These are phyloP conservation scores for Bondarzewia mesenterica DNA, from an alignment of 1,284 basidiomycete genomes.

Conservation along the genomic window DNA sequence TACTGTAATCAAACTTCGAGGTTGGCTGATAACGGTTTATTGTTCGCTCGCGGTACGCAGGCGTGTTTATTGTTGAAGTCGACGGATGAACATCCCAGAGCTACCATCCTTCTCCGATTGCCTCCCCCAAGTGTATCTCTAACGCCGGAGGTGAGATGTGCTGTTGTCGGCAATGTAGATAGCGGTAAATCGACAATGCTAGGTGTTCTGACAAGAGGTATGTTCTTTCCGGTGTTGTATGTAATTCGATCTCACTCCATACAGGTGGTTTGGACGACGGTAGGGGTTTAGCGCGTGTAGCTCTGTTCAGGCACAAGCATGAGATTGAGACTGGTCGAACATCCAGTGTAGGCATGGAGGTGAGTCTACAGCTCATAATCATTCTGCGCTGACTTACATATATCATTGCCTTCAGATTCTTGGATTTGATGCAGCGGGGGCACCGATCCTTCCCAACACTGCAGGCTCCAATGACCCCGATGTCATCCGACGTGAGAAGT, in stretches of 20 bases:
- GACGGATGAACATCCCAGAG: constrained; percentile 39
- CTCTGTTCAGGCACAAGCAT: constrained; percentile 94
- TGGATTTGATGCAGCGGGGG: constrained; percentile 70
- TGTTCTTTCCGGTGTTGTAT: constrained; percentile 6
- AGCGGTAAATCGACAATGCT: constrained; percentile 93
- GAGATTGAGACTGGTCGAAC: constrained; percentile 95
- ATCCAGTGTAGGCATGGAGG: constrained; percentile 94
- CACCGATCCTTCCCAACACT: constrained; percentile 66
- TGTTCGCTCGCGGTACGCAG: constrained; percentile 23
- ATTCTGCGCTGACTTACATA: background rate
- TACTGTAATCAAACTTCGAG: background rate
- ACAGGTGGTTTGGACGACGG: constrained; percentile 89
- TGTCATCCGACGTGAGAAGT: constrained; percentile 70
- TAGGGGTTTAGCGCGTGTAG: constrained; percentile 86
- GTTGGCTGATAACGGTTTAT: too few relatives aligned
- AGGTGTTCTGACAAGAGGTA: constrained; percentile 77
- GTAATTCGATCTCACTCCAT: constrained; percentile 23
- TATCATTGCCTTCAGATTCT: constrained; percentile 54
- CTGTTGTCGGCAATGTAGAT: constrained; percentile 92
- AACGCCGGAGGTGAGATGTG: constrained; percentile 87
- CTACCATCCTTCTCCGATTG: constrained; percentile 55
- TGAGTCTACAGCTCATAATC: constrained; percentile 27
- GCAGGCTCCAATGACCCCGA: constrained; percentile 50
- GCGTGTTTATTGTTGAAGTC: constrained; percentile 47
- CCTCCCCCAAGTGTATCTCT: constrained; percentile 64